Percentiles rank a stretch among this genome's conserved stretches.
Evolutionary conservation across 306 rosid genomes (phyloP).

Genomic region (Lathyrus tuberosus): DNA sequence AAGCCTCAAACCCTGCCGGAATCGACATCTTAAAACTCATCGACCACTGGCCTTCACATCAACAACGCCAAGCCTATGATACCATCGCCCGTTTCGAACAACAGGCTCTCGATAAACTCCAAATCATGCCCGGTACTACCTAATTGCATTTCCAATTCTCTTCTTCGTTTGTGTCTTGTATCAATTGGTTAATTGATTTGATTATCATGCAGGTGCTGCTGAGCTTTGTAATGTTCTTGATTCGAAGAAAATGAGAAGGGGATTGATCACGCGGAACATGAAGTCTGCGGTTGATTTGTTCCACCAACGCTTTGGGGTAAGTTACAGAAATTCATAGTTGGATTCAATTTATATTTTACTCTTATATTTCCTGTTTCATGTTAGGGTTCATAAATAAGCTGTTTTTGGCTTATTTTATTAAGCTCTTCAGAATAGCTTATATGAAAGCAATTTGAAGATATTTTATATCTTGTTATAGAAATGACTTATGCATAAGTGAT

Average conservation of each 20-base stretch:
- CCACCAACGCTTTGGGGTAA: conserved; percentile 83
- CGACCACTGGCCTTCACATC: conserved; percentile 58
- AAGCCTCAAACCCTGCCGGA: conserved; percentile 64
- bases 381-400: not conserved
- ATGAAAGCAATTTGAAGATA: too few species aligned
- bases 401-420: too few species aligned
- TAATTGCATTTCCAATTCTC: too few species aligned
- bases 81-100: conserved; percentile 78
- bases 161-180: not conserved
- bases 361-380: not conserved
- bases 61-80: conserved; percentile 67
- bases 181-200: not conserved
- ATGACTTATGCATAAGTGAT: too few species aligned
- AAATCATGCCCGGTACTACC: conserved; percentile 81
- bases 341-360: not conserved
- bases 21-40: conserved; percentile 77
- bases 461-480: too few species aligned
- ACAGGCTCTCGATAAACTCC: conserved; percentile 67
- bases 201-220: conserved; percentile 66
- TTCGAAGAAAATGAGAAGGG: conserved; percentile 83
- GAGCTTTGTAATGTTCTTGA: conserved; percentile 80
- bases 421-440: too few species aligned
- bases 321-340: conserved; percentile 8
- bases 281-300: conserved; percentile 77
- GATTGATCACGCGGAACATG: conserved; percentile 83